These are phyloP conservation scores for Fraxinus americana DNA, from an alignment of 257 asterid species.

Conservation along the genomic window DNA sequence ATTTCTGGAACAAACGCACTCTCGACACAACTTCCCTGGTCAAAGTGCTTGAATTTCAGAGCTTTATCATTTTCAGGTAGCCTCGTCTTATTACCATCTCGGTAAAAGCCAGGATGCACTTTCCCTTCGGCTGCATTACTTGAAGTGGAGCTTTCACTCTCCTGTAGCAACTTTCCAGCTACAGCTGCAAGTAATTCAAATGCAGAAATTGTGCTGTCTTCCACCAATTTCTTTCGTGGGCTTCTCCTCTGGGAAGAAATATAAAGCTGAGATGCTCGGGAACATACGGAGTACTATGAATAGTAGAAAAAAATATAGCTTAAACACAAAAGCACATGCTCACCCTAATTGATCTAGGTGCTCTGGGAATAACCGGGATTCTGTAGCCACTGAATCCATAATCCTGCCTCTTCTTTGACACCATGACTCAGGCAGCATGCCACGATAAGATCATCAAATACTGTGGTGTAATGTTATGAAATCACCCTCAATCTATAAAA, in stretches of 20 bases:
- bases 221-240: conserved; percentile 42
- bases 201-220: conserved; percentile 69
- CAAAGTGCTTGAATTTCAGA: conserved; percentile 56
- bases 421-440: conserved; percentile 66
- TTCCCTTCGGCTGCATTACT: conserved; percentile 64
- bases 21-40: conserved; percentile 83
- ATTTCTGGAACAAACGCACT: conserved; percentile 56
- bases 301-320: conserved; percentile 21
- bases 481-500: conserved; percentile 43
- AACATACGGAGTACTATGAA: conserved; percentile 16
- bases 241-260: conserved; percentile 58
- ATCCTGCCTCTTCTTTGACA: conserved; percentile 56
- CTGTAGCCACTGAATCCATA: conserved; percentile 45
- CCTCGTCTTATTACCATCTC: conserved; percentile 36
- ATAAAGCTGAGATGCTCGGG: conserved; percentile 19
- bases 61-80: conserved; percentile 43
- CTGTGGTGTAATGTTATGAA: conserved; percentile 22
- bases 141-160: conserved; percentile 85
- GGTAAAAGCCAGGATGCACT: conserved; percentile 28
- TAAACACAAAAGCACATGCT: conserved; percentile 15
- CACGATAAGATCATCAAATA: conserved; percentile 45
- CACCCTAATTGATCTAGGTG: conserved; percentile 79
- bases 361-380: conserved; percentile 61
- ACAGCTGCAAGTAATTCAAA: conserved; percentile 95
- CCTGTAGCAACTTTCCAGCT: conserved; percentile 86